phyloP scores from a whole-genome alignment of 495 filamentous ascomycete genomes.

The Neurospora intermedia region DNA sequence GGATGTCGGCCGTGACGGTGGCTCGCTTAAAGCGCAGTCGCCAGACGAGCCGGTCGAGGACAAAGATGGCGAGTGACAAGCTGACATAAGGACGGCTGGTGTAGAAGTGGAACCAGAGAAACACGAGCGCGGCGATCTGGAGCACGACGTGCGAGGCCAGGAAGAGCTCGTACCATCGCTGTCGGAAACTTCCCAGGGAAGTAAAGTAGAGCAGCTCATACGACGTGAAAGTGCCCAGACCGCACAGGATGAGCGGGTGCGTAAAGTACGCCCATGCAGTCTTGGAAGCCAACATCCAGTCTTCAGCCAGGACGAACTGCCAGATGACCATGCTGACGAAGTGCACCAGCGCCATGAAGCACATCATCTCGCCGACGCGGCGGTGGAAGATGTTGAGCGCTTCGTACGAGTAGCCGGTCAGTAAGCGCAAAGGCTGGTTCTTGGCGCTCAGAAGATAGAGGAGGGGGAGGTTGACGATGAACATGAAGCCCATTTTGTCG shows the following conservation, averaged over 20 bases:
- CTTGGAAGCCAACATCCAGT: constrained; percentile 14
- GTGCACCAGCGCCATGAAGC: constrained; percentile 26
- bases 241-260: constrained; percentile 23
- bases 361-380: constrained; percentile 13
- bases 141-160: constrained; percentile 36
- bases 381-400: constrained; percentile 52
- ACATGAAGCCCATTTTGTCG: constrained; percentile 44
- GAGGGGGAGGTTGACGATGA: constrained; percentile 45
- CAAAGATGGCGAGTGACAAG: constrained; percentile 35
- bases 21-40: constrained; percentile 36
- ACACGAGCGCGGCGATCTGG: constrained; percentile 38
- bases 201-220: constrained; percentile 50
- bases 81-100: constrained; percentile 18
- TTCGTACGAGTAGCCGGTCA: constrained; percentile 55
- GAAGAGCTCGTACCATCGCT: constrained; percentile 23
- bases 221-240: constrained; percentile 34
- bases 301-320: constrained; percentile 22
- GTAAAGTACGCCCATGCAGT: constrained; percentile 13
- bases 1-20: constrained; percentile 32
- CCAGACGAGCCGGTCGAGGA: constrained; percentile 48
- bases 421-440: constrained; percentile 45
- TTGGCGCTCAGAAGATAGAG: constrained; percentile 54
- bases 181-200: constrained; percentile 15
- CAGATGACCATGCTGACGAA: constrained; percentile 33
- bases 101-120: constrained; percentile 45